Evolutionary conservation across 371 early-diverging fungal genomes (phyloP), one percentile per base, ranked within the genome.

Genomic region (Blakeslea trispora): DNA sequence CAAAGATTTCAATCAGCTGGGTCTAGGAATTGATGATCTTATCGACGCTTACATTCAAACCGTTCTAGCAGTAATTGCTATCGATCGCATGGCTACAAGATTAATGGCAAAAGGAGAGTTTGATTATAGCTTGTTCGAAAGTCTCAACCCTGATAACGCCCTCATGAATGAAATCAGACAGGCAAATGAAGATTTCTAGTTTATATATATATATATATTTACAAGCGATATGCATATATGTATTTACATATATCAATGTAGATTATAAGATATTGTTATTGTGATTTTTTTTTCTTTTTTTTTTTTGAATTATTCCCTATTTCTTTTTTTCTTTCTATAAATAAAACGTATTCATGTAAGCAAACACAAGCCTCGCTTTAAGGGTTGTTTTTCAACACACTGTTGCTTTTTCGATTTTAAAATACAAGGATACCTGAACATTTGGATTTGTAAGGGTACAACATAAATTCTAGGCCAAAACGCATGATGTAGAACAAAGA

Each of bases 31-130:
- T 41, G 95, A 95, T 64, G 95, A 95, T 57, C 70, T 95, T 57
- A 96, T 95, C 58, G 95, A 95, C 66, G 94, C 93, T 3, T 94
- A 94, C 61, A 91, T 96, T 61, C 96, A 96, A 66, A 95, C 96
- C 1, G 89, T 92, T 5, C 67, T 94, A 24, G 83, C 87, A 10
- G 92, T 94, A 3, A 91, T 94, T 68, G 94, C 93, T 14, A 94
- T 96, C 56, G 95, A 95, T 68, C 88, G 87, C 63, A 91, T 94
- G 92, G 80, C 89, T 10, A 79, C 79, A 46, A 70, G 89, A 32
- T 63, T 93, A 19, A 88, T 92, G 87, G 79, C 80, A 19, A 66
- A 70, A 31, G 84, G 75, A 15, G 66, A 71, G 31, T 94, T 94
- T 69, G 90, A 94, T 53, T 82, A 86, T 61, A 83, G 90, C 47